A percentile compares a stretch with the other conserved stretches of the same genome.
phyloP scores from a whole-genome alignment of 768 basidiomycete species.

The Naganishia friedmannii region DNA sequence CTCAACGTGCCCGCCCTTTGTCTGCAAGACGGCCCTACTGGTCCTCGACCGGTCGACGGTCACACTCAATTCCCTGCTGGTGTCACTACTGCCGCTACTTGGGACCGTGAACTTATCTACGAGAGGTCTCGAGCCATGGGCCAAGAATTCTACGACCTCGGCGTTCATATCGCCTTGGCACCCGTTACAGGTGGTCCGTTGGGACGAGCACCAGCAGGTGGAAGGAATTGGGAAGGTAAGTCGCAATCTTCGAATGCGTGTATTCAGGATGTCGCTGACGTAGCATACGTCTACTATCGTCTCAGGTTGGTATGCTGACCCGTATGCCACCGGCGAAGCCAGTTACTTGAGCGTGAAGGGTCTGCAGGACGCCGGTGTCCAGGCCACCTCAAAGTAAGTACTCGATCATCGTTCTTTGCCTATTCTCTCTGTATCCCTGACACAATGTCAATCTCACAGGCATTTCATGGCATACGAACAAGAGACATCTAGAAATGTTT shows the following conservation, averaged over 20 bases:
- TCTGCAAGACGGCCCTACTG: slow-evolving; percentile 35
- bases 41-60: slow-evolving; percentile 47
- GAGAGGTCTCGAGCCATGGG: slow-evolving; percentile 76
- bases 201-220: slow-evolving; percentile 41
- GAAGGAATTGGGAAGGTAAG: slow-evolving; percentile 50
- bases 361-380: slow-evolving; percentile 37
- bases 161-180: slow-evolving; percentile 29
- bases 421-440: slow-evolving; percentile 36
- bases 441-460: not conserved
- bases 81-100: slow-evolving; percentile 52
- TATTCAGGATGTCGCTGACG: too few species aligned
- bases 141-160: slow-evolving; percentile 71
- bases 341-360: slow-evolving; percentile 33
- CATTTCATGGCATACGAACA: slow-evolving; percentile 34
- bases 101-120: slow-evolving; percentile 72
- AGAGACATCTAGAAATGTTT: slow-evolving; percentile 21
- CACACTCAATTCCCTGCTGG: slow-evolving; percentile 47
- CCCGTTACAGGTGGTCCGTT: slow-evolving; percentile 47
- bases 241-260: too few species aligned
- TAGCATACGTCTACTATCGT: too few species aligned
- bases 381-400: slow-evolving; percentile 40
- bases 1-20: slow-evolving; percentile 38
- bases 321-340: slow-evolving; percentile 34
- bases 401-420: slow-evolving; percentile 41
- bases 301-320: slow-evolving; percentile 17